Base-by-base conservation (phyloP, 2,329 filamentous ascomycete genomes). In the Aspergillus carbonarius region DNA sequence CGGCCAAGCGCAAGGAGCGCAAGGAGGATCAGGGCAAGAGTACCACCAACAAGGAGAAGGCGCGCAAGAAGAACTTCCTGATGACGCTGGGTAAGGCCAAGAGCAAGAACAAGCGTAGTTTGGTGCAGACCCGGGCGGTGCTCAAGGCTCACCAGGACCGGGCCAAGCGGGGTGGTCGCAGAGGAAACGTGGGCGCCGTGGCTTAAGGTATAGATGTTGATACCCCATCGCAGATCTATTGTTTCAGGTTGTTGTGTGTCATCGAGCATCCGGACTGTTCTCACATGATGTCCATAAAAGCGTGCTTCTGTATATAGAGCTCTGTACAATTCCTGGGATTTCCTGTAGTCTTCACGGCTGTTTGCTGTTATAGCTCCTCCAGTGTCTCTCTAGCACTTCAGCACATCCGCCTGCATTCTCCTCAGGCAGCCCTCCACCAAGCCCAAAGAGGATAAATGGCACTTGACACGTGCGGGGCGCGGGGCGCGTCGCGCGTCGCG, bases 51-150 rank as follows among this genome's bases (percentile, higher is more conserved):
- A 91, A 90, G 80, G 95, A 99, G 82, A 99, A 99, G 85, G 87
- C 90, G 42, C 83, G 93, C 67, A 92, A 91, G 84, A 99, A 99
- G 90, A 99, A 99, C 77, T 96, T 99, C 78, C 74, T 99, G 69
- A 99, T 99, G 95, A 98, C 93, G 39, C 79, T 99, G 60, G 91
- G 93, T 59, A 98, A 99, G 82, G 95, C 95, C 10, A 96, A 95
- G 83, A 85, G 84, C 66, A 99, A 98, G 83, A 89, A 95, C 71
- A 97, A 97, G 88, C 85, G 93, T 71, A 96, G 92, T 84, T 79
- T 99, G 76, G 86, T 91, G 12, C 89, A 97, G 78, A 92, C 92
- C 63, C 86, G 85, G 71, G 92, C 89, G 78, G 86, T 92, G 35
- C 77, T 98, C 65, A 88, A 85, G 73, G 90, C 87, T 2, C 93